phyloP scores from a whole-genome alignment of 2,329 filamentous ascomycete species.

The Colletotrichum cordylinicola region DNA sequence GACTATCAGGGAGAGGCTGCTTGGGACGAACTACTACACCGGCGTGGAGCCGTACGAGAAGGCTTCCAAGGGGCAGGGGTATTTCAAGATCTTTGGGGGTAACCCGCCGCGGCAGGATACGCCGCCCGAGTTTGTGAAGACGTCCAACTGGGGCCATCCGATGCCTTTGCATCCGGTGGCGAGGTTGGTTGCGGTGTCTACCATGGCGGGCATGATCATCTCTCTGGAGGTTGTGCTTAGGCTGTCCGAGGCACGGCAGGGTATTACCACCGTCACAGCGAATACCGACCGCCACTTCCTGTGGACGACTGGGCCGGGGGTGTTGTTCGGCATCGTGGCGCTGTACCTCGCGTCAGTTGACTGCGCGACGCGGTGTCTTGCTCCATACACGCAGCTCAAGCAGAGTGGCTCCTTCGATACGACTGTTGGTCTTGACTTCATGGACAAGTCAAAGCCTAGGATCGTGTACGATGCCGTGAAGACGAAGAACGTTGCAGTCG shows the following conservation, averaged over 20 bases:
- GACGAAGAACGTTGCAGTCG: conserved; percentile 31
- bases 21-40: conserved; percentile 32
- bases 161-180: conserved; percentile 31
- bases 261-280: conserved; percentile 32
- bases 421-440: conserved; percentile 35
- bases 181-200: conserved; percentile 29
- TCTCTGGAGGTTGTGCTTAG: conserved; percentile 39
- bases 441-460: conserved; percentile 33
- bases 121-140: conserved; percentile 20
- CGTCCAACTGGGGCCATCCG: conserved; percentile 33
- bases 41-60: conserved; percentile 42
- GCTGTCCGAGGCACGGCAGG: conserved; percentile 31
- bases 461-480: conserved; percentile 31
- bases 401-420: conserved; percentile 30
- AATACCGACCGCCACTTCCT: conserved; percentile 35
- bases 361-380: conserved; percentile 35
- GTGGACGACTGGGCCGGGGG: conserved; percentile 39
- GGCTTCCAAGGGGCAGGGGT: conserved; percentile 25
- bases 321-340: conserved; percentile 32
- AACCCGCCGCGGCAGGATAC: conserved; percentile 10
- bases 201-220: conserved; percentile 35
- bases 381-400: conserved; percentile 36
- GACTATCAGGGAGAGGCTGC: conserved; percentile 31
- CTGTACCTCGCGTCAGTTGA: conserved; percentile 36
- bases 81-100: conserved; percentile 29